These are phyloP conservation scores for Dendrobium nobile DNA, from an alignment of 106 monocot genomes.

Conservation along the genomic window DNA sequence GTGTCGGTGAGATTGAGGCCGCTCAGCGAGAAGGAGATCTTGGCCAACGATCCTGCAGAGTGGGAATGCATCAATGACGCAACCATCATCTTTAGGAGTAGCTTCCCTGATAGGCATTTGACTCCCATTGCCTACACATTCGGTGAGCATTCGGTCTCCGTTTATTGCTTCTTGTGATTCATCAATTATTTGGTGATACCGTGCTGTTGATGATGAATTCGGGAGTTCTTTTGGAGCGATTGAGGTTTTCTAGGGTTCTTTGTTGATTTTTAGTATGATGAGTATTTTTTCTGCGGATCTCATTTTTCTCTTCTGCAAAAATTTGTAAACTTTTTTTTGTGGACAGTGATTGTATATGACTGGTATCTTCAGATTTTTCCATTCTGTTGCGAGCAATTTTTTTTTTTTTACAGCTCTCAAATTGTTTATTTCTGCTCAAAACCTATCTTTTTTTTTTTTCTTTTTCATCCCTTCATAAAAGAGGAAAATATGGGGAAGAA, in stretches of 20 bases:
- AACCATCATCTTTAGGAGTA: constrained; percentile 66
- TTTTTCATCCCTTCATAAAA: background rate
- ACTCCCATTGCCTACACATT: constrained; percentile 70
- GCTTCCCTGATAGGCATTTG: constrained; percentile 53
- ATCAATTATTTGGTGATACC: background rate
- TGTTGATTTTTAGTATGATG: background rate
- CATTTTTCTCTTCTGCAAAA: background rate
- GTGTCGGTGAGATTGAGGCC: constrained; percentile 96
- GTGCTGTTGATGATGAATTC: background rate
- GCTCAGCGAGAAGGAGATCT: constrained; percentile 61
- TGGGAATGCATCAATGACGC: constrained; percentile 92
- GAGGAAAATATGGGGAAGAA: background rate
- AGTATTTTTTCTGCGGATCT: background rate
- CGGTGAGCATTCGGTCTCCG: constrained; percentile 38
- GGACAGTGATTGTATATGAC: background rate
- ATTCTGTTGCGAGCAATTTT: background rate
- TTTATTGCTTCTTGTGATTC: background rate
- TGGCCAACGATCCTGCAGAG: constrained; percentile 51
- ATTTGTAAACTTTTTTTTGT: background rate
- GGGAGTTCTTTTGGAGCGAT: background rate
- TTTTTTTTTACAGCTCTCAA: background rate
- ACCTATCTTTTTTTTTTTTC: background rate
- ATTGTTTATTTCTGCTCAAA: background rate
- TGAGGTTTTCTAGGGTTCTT: background rate
- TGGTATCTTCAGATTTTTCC: too few species aligned